phyloP scores from a whole-genome alignment of 345 rosid genomes.

The Adansonia digitata region DNA sequence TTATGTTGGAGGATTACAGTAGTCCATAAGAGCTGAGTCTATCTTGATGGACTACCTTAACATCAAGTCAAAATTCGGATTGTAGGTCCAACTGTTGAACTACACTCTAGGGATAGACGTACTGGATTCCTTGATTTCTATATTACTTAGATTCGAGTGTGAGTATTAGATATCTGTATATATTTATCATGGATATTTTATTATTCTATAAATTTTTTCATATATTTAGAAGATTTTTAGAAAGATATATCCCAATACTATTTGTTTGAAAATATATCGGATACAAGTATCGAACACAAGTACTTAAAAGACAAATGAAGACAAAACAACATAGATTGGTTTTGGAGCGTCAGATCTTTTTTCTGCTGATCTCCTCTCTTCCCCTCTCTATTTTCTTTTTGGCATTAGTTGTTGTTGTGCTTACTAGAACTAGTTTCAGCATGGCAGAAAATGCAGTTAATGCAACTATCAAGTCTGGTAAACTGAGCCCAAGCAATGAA shows the following conservation, averaged over 20 bases:
- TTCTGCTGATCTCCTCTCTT: not conserved
- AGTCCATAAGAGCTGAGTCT: not conserved
- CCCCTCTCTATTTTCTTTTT: not conserved
- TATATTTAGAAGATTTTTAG: too few species aligned
- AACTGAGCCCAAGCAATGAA: conserved; percentile 56
- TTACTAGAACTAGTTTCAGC: conserved; percentile 50
- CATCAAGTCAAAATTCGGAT: not conserved
- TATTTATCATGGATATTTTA: too few species aligned
- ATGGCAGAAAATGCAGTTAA: conserved; percentile 99
- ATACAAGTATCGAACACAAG: too few species aligned
- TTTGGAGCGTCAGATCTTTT: not conserved
- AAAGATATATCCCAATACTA: too few species aligned
- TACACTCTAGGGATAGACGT: not conserved
- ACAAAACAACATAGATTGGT: too few species aligned
- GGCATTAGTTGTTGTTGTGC: conserved; percentile 7
- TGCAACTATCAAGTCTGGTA: conserved; percentile 83
- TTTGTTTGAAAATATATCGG: too few species aligned
- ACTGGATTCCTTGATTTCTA: not conserved
- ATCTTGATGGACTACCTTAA: not conserved
- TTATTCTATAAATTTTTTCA: too few species aligned
- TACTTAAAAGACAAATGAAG: too few species aligned
- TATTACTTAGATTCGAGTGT: too few species aligned
- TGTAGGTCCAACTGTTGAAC: not conserved
- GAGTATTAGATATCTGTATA: too few species aligned
- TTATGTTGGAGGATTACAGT: not conserved